Conservation (phyloP, 352 stramenopile species). For the Pythium aquatile region DNA sequence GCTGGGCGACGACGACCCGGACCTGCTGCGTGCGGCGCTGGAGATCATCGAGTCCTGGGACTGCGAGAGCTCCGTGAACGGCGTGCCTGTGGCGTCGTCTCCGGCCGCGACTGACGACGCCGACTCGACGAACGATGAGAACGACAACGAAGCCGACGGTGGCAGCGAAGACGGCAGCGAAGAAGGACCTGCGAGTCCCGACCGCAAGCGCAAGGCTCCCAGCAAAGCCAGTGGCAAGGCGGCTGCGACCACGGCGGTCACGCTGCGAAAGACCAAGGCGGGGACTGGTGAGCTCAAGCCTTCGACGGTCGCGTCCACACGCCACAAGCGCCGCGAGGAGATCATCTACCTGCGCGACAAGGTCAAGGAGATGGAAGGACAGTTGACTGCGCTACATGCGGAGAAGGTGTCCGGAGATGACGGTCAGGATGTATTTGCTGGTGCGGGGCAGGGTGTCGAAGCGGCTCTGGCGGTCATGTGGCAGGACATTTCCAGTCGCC, state of each 20-base stretch:
- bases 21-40: constrained; percentile 23
- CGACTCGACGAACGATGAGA: constrained; percentile 15
- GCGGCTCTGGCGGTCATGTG: constrained; percentile 16
- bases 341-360: constrained; percentile 20
- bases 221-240: neutral
- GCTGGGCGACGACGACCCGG: constrained; percentile 19
- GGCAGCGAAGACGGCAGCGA: constrained; percentile 13
- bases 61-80: constrained; percentile 16
- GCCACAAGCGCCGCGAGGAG: constrained; percentile 23
- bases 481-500: constrained; percentile 19
- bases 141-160: constrained; percentile 9
- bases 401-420: constrained; percentile 7
- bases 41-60: constrained; percentile 25
- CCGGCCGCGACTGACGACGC: neutral
- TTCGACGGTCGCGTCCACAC: constrained; percentile 13
- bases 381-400: constrained; percentile 5
- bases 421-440: neutral
- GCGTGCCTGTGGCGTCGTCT: constrained; percentile 4
- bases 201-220: neutral
- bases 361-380: constrained; percentile 20
- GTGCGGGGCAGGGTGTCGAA: constrained; percentile 4
- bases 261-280: neutral
- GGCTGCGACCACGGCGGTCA: neutral
- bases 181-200: neutral
- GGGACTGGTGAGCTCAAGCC: constrained; percentile 12